These are phyloP conservation scores for Ganoderma boninense DNA, from an alignment of 1,284 basidiomycete species.

Conservation along the genomic window DNA sequence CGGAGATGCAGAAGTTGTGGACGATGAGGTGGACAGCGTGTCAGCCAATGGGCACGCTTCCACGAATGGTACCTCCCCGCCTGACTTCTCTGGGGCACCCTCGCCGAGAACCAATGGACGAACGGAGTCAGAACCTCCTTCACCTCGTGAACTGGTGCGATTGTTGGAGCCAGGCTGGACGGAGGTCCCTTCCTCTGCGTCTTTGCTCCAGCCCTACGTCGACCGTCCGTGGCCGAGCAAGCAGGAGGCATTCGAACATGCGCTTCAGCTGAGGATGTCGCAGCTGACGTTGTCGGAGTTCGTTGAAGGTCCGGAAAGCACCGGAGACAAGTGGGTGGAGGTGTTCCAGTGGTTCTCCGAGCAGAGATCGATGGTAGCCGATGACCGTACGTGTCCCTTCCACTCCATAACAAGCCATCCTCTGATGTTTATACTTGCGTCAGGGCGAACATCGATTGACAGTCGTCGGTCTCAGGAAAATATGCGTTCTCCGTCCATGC, in stretches of 20 bases:
- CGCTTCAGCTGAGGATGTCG: constrained; percentile 89
- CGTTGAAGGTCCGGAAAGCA: constrained; percentile 87
- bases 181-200: constrained; percentile 54
- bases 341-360: constrained; percentile 88
- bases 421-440: background rate
- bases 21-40: constrained; percentile 38
- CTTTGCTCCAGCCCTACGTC: constrained; percentile 60
- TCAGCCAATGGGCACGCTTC: constrained; percentile 22
- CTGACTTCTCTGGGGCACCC: constrained; percentile 33
- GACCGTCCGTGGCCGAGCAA: constrained; percentile 62
- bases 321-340: constrained; percentile 85
- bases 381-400: constrained; percentile 45
- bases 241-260: constrained; percentile 78
- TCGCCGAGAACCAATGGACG: constrained; percentile 21
- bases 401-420: background rate
- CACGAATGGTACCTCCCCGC: constrained; percentile 29
- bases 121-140: constrained; percentile 1
- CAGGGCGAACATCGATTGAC: constrained; percentile 43
- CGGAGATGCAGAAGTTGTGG: constrained; percentile 54
- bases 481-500: constrained; percentile 31
- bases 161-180: constrained; percentile 48
- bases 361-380: constrained; percentile 52
- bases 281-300: constrained; percentile 87
- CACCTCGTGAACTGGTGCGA: constrained; percentile 6
- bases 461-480: constrained; percentile 40